Evolutionary conservation across 495 filamentous ascomycete species (phyloP).

Genomic region (Aspergillus conjunctus): DNA sequence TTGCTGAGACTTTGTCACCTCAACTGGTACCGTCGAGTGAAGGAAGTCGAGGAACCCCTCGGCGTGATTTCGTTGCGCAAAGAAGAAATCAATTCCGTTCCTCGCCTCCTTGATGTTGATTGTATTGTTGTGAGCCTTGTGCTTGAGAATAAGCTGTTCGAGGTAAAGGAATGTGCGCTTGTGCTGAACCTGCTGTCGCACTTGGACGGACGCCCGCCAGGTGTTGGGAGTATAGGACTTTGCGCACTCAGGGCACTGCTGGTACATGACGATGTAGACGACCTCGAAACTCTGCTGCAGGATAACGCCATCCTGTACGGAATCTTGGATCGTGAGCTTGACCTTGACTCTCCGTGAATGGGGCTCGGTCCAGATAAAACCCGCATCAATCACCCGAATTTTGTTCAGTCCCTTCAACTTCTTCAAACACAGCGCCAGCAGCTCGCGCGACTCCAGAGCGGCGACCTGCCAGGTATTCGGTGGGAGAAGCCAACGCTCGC

Average conservation of each 20-base stretch:
- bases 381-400: constrained; percentile 89
- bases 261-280: constrained; percentile 81
- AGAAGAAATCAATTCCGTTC: constrained; percentile 96
- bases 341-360: constrained; percentile 88
- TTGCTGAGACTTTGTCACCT: constrained; percentile 83
- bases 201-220: constrained; percentile 83
- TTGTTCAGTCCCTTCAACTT: constrained; percentile 79
- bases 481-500: constrained; percentile 90
- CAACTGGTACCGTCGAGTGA: constrained; percentile 73
- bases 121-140: constrained; percentile 86
- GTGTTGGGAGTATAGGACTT: constrained; percentile 96
- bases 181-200: constrained; percentile 95
- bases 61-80: constrained; percentile 82
- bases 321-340: constrained; percentile 88
- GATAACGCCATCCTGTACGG: constrained; percentile 70
- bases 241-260: constrained; percentile 67
- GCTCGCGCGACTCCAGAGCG: constrained; percentile 78
- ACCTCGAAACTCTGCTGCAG: constrained; percentile 95
- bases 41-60: constrained; percentile 93
- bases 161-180: constrained; percentile 97
- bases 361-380: constrained; percentile 97
- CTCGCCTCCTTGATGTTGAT: constrained; percentile 96
- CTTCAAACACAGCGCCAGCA: constrained; percentile 85
- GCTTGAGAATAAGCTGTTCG: constrained; percentile 94
- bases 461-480: constrained; percentile 83